Base-by-base conservation (phyloP, 2,329 filamentous ascomycete genomes). In the Alternaria sp. region DNA sequence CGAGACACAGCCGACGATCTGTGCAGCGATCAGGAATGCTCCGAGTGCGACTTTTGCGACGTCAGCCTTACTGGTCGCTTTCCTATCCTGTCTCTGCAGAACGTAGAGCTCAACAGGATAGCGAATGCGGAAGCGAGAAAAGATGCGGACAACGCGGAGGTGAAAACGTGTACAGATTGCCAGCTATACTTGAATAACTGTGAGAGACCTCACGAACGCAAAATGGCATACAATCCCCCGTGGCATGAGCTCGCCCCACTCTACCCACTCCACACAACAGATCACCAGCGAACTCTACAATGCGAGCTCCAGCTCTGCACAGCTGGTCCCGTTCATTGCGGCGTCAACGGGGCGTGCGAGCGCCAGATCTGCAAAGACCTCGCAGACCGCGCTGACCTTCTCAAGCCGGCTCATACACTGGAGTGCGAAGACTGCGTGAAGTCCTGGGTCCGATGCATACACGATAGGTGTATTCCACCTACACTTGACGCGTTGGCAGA, bases 331-430 rank as follows among this genome's bases (percentile, higher is more conserved):
- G 3, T 50, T 1, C 46, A 58, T 4, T 58, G 55, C 21, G 45
- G 25, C 10, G 10, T 33, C 7, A n/a, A 46, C 21, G 45, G 55
- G 7, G 12, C 23, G n/a, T 58, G 55, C 55, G 55, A 58, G 37
- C 55, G 55, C 20, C 33, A 28, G 3, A 59, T 45, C 10, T 59
- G 56, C 56, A 59, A 59, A 53, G 46, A 23, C 46, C 37, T 53
- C 8, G 30, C 50, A 14, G 11, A 33, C 1, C 46, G 45, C 3
- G 23, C 28, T n/a, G 46, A 4, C 25, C n/a, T 44, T 28, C 10
- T 33, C 18, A 2, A 18, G 4, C 49, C 11, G 6, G 18, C 6
- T 9, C 43, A 33, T n/a, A n/a, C 26, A 3, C 7, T 20, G n/a
- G n/a, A 54, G 8, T 55, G 49, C n/a, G 47, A 55, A 37, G n/a